Base-by-base conservation (phyloP, 257 asterid species). In the Solanum arcanum region DNA sequence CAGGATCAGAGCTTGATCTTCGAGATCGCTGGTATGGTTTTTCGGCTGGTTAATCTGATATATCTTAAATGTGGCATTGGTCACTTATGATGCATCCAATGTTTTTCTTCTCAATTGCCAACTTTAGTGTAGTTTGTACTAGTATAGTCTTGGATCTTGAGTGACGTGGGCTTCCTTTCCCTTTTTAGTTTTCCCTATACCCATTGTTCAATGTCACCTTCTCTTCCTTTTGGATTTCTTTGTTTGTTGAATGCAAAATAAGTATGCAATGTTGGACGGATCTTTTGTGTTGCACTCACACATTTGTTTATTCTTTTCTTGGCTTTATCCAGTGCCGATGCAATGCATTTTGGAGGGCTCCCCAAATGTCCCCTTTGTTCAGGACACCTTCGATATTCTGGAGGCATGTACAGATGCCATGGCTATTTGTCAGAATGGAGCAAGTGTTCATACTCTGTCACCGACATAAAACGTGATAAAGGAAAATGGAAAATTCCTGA, bases 361-460 rank as follows among this genome's bases (percentile, higher is more conserved):
- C 92, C 89, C 44, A 92, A 86, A 89, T 97, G 99, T 86, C 94
- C 95, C 66, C 91, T 92, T 89, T 97, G 99, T 87, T 90, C 93
- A 49, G 99, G 98, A 84, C 91, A 90, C 88, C 97, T 96, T 89
- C 93, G 89, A 73, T 97, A 96, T 88, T 90, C 96, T 62, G 91
- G 92, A 39, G 94, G 99, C 89, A 94, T 89, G 97, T 97, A 97
- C 82, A 93, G 92, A 90, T 97, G 99, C 89, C 77, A 78, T 88
- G 99, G 99, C 35, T 96, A 86, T 93, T 69, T 96, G 87, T 93
- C 99, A 85, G 99, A 91, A 90, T 97, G 99, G 99, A 93, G 94
- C 87, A 97, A 92, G 91, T 97, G 99, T 89, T 91, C 96, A 6
- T 94, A 92, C 90, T 92, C 99, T 68, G 91, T 96, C 15, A 64